A percentile compares a stretch with the other conserved stretches of the same genome.
Evolutionary conservation across 2,329 filamentous ascomycete species (phyloP).

Genomic region (Daldinia sp.): DNA sequence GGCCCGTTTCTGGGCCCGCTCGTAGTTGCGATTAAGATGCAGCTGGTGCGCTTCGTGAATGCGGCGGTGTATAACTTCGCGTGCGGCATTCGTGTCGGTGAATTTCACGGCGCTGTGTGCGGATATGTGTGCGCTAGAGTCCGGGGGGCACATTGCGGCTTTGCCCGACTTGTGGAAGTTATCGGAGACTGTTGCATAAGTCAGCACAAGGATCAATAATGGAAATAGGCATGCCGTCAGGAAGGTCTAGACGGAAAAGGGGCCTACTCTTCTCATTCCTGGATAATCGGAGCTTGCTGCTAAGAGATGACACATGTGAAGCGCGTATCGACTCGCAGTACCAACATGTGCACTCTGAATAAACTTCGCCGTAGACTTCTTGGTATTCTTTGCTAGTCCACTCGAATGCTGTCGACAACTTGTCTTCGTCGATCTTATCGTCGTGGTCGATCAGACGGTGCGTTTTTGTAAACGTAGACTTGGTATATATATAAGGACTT

Average conservation of each 20-base stretch:
- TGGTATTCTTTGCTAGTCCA: constrained; percentile 78
- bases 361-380: constrained; percentile 69
- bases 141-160: constrained; percentile 59
- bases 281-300: constrained; percentile 55
- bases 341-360: constrained; percentile 83
- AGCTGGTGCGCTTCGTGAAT: constrained; percentile 48
- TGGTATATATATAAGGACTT: constrained; percentile 68
- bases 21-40: constrained; percentile 64
- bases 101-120: constrained; percentile 71
- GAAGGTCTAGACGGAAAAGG: neutral
- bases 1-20: constrained; percentile 59
- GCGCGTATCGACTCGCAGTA: constrained; percentile 79
- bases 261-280: constrained; percentile 54
- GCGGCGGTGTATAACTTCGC: constrained; percentile 47
- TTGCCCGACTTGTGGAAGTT: constrained; percentile 58
- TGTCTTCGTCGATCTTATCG: constrained; percentile 78
- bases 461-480: constrained; percentile 58
- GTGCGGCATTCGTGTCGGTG: constrained; percentile 39
- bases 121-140: constrained; percentile 74
- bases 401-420: constrained; percentile 71
- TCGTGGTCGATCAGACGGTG: constrained; percentile 78
- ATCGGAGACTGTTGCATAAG: constrained; percentile 48
- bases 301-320: constrained; percentile 58
- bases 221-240: too few species aligned
- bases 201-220: neutral